A percentile compares a stretch with the other conserved stretches of the same genome.
Conservation (phyloP, 1,284 basidiomycete species). For the Golubevia sp. region DNA sequence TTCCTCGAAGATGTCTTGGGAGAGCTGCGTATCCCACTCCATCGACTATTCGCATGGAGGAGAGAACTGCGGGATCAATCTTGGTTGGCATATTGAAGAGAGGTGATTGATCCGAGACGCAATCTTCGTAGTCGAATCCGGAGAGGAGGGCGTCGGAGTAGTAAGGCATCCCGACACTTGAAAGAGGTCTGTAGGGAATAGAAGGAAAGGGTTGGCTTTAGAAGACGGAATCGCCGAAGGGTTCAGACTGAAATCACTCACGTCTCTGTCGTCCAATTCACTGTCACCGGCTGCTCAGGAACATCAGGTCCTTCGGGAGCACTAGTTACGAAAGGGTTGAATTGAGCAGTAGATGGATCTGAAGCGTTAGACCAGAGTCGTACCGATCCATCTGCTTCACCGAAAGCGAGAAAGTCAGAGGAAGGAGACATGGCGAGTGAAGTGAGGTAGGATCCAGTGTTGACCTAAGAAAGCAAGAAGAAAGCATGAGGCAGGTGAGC, state of each 20-base stretch:
- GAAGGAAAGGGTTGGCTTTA: background rate
- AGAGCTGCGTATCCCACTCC: constrained; percentile 83
- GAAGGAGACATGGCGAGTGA: constrained; percentile 82
- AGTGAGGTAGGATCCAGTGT: constrained; percentile 74
- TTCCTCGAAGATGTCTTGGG: constrained; percentile 80
- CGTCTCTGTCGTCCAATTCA: constrained; percentile 82
- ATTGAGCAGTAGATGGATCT: constrained; percentile 63
- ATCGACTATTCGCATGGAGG: constrained; percentile 81
- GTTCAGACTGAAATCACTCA: constrained; percentile 62
- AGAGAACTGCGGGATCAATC: constrained; percentile 78
- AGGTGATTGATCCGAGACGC: constrained; percentile 61
- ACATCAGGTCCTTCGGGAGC: constrained; percentile 83
- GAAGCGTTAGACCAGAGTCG: constrained; percentile 82
- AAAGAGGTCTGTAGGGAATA: constrained; percentile 69
- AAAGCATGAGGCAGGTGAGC: background rate
- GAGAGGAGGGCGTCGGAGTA: constrained; percentile 81
- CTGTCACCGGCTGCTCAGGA: constrained; percentile 71
- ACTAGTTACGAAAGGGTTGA: constrained; percentile 85
- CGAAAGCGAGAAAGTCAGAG: constrained; percentile 88
- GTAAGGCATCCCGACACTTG: constrained; percentile 84
- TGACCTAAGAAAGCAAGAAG: constrained; percentile 55
- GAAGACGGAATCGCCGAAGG: constrained; percentile 10
- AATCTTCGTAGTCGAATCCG: constrained; percentile 66
- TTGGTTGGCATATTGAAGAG: constrained; percentile 71
- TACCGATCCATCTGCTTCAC: constrained; percentile 82